A percentile compares a stretch with the other conserved stretches of the same genome.
Conservation (phyloP, 176 grass and related monocot genomes). For the Aechmea fasciata region DNA sequence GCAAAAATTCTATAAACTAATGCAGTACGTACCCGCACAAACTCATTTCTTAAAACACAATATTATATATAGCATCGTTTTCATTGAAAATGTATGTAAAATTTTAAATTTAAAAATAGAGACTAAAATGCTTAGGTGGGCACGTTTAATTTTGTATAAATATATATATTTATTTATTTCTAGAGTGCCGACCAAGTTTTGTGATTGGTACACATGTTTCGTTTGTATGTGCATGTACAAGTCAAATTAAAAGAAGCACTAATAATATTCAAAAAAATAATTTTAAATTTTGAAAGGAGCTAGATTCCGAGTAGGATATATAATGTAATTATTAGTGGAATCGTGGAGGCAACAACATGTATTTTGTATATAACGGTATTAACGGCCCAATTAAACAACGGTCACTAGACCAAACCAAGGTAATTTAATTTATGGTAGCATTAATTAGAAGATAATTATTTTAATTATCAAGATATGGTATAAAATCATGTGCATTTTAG, state of each 20-base stretch:
- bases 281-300: background rate
- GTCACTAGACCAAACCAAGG: constrained; percentile 1
- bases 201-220: background rate
- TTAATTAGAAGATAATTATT: background rate
- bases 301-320: background rate
- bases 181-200: background rate
- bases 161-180: background rate
- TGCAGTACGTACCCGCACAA: no score
- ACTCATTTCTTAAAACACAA: no score
- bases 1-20: no score
- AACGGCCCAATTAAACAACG: constrained; percentile 26
- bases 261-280: background rate
- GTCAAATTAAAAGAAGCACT: background rate
- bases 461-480: background rate
- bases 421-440: background rate
- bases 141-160: background rate
- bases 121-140: background rate
- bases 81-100: background rate
- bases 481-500: background rate
- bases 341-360: constrained; percentile 25
- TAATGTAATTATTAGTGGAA: background rate
- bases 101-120: background rate
- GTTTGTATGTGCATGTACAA: background rate
- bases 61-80: no score
- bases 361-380: constrained; percentile 24